phyloP scores from a whole-genome alignment of 495 filamentous ascomycete genomes.

The Daldinia bambusicola region DNA sequence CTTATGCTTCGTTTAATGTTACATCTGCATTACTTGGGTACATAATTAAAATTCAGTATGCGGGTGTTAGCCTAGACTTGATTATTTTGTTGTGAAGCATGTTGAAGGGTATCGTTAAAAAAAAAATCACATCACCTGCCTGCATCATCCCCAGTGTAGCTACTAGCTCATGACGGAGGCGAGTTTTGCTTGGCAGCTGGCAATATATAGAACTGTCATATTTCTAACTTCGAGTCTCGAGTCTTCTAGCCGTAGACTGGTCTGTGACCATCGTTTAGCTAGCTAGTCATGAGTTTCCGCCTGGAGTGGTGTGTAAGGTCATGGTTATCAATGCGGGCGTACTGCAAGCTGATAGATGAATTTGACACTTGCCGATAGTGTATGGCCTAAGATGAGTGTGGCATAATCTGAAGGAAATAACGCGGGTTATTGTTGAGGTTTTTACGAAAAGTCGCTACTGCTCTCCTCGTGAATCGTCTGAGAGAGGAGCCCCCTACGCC shows the following conservation, averaged over 20 bases:
- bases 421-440: background rate
- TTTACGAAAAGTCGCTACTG: constrained; percentile 50
- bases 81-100: background rate
- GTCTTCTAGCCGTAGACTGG: background rate
- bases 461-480: constrained; percentile 77
- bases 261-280: background rate
- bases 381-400: constrained; percentile 1
- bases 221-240: background rate
- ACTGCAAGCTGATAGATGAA: constrained; percentile 1
- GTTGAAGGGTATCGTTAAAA: background rate
- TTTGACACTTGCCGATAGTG: background rate
- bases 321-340: too few relatives aligned
- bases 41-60: background rate
- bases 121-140: background rate
- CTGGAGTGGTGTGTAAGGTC: background rate
- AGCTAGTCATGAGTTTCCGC: background rate
- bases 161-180: background rate
- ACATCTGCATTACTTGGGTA: background rate
- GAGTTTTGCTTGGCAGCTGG: background rate
- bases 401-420: background rate
- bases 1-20: too few relatives aligned
- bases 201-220: background rate
- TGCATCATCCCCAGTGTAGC: background rate
- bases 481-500: constrained; percentile 57
- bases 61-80: background rate